Base-by-base conservation (phyloP, 2,329 filamentous ascomycete species). In the Xylariaceae sp. region DNA sequence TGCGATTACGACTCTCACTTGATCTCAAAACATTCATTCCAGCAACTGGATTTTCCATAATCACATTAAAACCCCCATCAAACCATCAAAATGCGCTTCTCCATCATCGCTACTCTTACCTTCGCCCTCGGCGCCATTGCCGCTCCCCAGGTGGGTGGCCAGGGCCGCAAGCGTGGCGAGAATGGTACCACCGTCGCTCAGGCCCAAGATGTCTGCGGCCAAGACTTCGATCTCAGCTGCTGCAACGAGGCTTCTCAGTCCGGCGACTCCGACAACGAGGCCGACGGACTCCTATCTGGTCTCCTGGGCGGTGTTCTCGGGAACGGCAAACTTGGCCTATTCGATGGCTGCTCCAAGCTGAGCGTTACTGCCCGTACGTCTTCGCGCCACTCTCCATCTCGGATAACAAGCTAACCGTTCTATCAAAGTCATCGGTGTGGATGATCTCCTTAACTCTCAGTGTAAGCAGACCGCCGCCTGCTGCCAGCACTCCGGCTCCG, bases 51-150 rank as follows among this genome's bases (percentile, higher is more conserved):
- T 42, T 32, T n/a, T 42, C 30, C 48, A 53, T 48, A 49, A 18
- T 30, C 17, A 14, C 12, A 33, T 44, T 30, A 15, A n/a, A n/a
- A 17, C 40, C 45, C 7, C 15, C 17, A 39, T 31, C 32, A 44
- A 53, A 47, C 19, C 52, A 40, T 58, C 64, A 72, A 70, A 49
- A 75, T 75, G 72, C 71, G 71, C 67, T 69, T 71, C 67, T 62
- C 67, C 47, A 47, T 68, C 54, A 62, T 63, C 47, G 51, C 67
- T 52, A 44, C 65, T 54, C 45, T 72, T 54, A 64, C 67, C 52
- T 57, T 66, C 56, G 66, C 71, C 60, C 58, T 66, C 45, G 62
- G 68, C 57, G 56, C 54, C 44, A 5, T 61, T 17, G 64, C 57
- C 38, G 48, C 48, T 14, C 63, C 64, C 35, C n/a, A n/a, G n/a